phyloP scores from a whole-genome alignment of 176 grass and related monocot species.

The Chrysopogon serrulatus region DNA sequence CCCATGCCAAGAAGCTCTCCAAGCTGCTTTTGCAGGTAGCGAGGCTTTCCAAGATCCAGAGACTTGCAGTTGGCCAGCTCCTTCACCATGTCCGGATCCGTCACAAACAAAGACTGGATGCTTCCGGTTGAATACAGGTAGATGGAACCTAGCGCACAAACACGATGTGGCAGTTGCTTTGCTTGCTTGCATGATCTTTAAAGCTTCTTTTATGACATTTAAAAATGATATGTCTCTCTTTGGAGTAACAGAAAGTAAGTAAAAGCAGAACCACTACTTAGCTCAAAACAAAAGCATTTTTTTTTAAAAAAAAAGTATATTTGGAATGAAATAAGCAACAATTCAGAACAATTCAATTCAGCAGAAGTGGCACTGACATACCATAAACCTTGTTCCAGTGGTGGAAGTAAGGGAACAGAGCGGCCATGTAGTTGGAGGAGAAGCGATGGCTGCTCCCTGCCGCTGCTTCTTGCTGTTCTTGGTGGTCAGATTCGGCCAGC shows the following conservation, averaged over 20 bases:
- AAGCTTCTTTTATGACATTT: neutral
- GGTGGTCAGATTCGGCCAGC: neutral
- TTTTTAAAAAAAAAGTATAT: neutral
- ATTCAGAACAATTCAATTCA: neutral
- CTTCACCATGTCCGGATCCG: constrained; percentile 63
- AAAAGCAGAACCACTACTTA: neutral
- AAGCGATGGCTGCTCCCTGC: neutral
- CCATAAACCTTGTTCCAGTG: constrained; percentile 65
- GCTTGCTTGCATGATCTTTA: neutral
- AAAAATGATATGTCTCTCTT: neutral
- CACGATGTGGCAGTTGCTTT: neutral
- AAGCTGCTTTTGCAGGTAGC: constrained; percentile 51
- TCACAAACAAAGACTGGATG: constrained; percentile 47
- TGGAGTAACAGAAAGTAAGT: neutral
- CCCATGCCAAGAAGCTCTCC: constrained; percentile 64
- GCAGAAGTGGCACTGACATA: constrained; percentile 10
- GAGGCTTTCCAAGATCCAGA: constrained; percentile 61
- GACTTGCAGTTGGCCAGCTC: constrained; percentile 54
- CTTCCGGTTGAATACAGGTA: constrained; percentile 67
- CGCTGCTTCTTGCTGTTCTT: neutral
- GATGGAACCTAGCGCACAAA: constrained; percentile 50
- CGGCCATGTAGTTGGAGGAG: constrained; percentile 35
- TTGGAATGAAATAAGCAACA: neutral
- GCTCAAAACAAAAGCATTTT: neutral
- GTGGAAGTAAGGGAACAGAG: constrained; percentile 60